Conservation (phyloP, 2,329 filamentous ascomycete species). For the Metarhizium humberi region DNA sequence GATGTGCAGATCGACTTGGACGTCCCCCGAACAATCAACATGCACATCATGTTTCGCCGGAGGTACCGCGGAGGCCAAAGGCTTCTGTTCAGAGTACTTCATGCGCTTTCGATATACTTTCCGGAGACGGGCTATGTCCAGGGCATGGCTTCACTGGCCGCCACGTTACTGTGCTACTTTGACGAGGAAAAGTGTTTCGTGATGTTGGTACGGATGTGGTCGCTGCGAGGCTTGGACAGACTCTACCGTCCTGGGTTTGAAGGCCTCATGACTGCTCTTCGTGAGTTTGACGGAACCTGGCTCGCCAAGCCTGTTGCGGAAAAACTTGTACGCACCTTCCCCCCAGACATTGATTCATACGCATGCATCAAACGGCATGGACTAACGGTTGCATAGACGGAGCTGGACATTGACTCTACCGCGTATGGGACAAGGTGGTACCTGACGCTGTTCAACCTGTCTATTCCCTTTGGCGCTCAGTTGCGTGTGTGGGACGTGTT, state of each 20-base stretch:
- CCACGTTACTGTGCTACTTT: slow-evolving; percentile 91
- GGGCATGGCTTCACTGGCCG: slow-evolving; percentile 90
- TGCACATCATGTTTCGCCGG: slow-evolving; percentile 93
- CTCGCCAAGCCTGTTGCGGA: slow-evolving; percentile 69
- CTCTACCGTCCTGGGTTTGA: slow-evolving; percentile 79
- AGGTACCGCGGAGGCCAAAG: slow-evolving; percentile 89
- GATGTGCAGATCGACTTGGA: slow-evolving; percentile 97
- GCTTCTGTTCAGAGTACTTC: slow-evolving; percentile 83
- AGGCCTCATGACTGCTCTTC: slow-evolving; percentile 76
- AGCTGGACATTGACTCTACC: slow-evolving; percentile 73
- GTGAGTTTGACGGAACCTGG: slow-evolving; percentile 81
- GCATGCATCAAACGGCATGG: not conserved
- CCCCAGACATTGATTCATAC: not conserved
- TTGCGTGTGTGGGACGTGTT: slow-evolving; percentile 97
- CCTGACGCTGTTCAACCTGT: slow-evolving; percentile 93
- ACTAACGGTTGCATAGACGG: slow-evolving; percentile 37
- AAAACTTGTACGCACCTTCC: slow-evolving; percentile 57
- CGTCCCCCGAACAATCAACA: slow-evolving; percentile 87
- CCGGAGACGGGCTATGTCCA: slow-evolving; percentile 92
- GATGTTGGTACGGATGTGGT: slow-evolving; percentile 94
- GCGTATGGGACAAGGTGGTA: slow-evolving; percentile 98
- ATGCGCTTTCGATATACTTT: slow-evolving; percentile 85
- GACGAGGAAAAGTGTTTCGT: slow-evolving; percentile 92
- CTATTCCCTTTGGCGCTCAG: slow-evolving; percentile 87
- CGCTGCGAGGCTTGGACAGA: slow-evolving; percentile 73